A percentile compares a stretch with the other conserved stretches of the same genome.
Conservation (phyloP, 352 stramenopile genomes). For the Achlya hypogyna region DNA sequence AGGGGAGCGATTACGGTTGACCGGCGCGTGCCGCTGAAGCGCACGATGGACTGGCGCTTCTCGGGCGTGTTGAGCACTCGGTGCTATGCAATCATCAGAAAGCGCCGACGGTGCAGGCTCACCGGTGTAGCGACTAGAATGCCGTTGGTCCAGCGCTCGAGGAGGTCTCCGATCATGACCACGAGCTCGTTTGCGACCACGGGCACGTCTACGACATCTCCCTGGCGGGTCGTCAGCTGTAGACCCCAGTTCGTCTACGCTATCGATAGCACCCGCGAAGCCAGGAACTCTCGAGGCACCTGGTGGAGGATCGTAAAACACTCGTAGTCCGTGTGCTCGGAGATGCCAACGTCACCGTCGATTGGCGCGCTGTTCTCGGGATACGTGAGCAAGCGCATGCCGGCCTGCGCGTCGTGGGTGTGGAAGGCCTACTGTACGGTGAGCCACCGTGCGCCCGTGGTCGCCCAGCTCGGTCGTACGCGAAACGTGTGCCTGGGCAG, state of each 20-base stretch:
- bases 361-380: conserved; percentile 32
- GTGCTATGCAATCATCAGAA: conserved; percentile 33
- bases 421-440: conserved; percentile 39
- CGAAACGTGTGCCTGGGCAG: conserved; percentile 46
- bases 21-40: conserved; percentile 63
- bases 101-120: neutral
- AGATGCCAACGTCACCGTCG: conserved; percentile 58
- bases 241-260: conserved; percentile 19
- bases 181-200: conserved; percentile 60
- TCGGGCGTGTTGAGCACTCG: conserved; percentile 60
- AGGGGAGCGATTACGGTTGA: conserved; percentile 57
- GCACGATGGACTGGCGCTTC: conserved; percentile 69
- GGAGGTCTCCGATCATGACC: conserved; percentile 65
- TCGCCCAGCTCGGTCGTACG: conserved; percentile 20
- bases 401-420: conserved; percentile 39
- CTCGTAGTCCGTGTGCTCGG: conserved; percentile 75
- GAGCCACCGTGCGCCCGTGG: neutral
- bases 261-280: neutral
- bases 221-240: conserved; percentile 49
- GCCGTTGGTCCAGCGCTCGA: conserved; percentile 76
- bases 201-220: conserved; percentile 56
- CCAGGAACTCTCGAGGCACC: conserved; percentile 34
- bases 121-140: conserved; percentile 59
- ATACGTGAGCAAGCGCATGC: conserved; percentile 70
- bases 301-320: conserved; percentile 80